Conservation (phyloP, 768 basidiomycete genomes). For the Suillus plorans region DNA sequence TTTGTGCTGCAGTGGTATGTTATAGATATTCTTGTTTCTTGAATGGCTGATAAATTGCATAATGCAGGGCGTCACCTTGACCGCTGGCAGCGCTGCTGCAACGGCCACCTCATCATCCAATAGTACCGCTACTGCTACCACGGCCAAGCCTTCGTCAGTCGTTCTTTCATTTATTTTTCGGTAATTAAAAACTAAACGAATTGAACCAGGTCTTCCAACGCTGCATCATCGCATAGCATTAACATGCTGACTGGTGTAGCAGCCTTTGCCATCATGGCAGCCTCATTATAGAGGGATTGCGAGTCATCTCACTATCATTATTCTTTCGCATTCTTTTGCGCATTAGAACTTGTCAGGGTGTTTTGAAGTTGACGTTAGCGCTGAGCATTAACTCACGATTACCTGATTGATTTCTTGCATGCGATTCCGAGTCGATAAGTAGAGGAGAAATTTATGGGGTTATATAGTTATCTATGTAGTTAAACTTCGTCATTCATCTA, state of each 20-base stretch:
- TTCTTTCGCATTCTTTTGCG: conserved; percentile 2
- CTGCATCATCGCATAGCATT: conserved; percentile 8
- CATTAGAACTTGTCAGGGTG: not conserved
- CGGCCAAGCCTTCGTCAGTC: conserved; percentile 13
- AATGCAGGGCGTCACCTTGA: conserved; percentile 54
- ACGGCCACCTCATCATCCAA: conserved; percentile 19
- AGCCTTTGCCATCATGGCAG: conserved; percentile 14
- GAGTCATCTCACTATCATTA: not conserved
- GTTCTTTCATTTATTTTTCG: not conserved
- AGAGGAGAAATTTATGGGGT: not conserved
- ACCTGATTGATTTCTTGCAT: not conserved
- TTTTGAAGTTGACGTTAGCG: not conserved
- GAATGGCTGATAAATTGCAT: conserved; percentile 5
- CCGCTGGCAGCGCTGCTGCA: conserved; percentile 26
- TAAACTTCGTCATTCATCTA: not conserved
- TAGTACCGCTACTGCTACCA: conserved; percentile 11
- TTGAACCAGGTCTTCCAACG: not conserved
- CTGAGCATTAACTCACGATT: not conserved
- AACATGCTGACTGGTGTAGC: conserved; percentile 13
- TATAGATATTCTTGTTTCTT: not conserved
- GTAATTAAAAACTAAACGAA: not conserved
- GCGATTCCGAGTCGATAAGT: not conserved
- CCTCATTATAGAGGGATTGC: conserved; percentile 11
- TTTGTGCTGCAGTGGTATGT: conserved; percentile 55
- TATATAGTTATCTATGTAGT: not conserved